Evolutionary conservation across 2,329 filamentous ascomycete species (phyloP), one percentile per base, ranked within the genome.

Genomic region (Mycosphaerelloides madeirae): DNA sequence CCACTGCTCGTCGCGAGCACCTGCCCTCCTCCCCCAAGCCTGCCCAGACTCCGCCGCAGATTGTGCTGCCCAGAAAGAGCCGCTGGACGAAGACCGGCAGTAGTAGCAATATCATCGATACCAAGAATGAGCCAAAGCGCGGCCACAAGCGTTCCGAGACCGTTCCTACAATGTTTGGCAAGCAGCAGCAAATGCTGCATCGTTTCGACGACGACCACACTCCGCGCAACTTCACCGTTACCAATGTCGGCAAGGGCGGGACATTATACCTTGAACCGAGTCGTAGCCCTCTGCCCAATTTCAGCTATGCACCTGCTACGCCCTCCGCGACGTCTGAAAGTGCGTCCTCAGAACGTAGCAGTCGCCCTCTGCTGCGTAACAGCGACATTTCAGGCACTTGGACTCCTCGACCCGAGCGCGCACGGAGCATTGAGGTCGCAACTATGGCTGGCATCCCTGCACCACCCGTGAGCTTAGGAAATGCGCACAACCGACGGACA

Each of bases 251-350:
- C 14, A 66, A 70, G 55, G 66, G 70, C 60, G 71, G 71, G 48
- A 67, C 68, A 41, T 66, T 74, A 41, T 74, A 73, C 54, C 63
- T 73, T 45, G 68, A 70, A 63, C 72, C 68, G 34, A 59, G 50
- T 52, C 59, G 59, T 32, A 44, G 56, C 37, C 49, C 54, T 13
- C 43, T 43, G 6, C 34, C 41, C 15, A 50, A 50, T 33, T 44
- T 56, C 22, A 48, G 40, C 31, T 53, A 53, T 36, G 51, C 50
- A n/a, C 57, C 59, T 13, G 52, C 56, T 8, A 25, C 59, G 29
- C 57, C 57, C n/a, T 56, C 59, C 31, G 50, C 48, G 13, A 60
- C 55, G 20, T 52, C 55, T 16, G 52, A 60, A 33, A 49, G 46
- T 9, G 47, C 29, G 9, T 41, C 33, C 4, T 55, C 53, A 7